Percentiles rank a stretch among this genome's conserved stretches.
phyloP scores from a whole-genome alignment of 2,329 filamentous ascomycete species.

The Epichloe hybrida region DNA sequence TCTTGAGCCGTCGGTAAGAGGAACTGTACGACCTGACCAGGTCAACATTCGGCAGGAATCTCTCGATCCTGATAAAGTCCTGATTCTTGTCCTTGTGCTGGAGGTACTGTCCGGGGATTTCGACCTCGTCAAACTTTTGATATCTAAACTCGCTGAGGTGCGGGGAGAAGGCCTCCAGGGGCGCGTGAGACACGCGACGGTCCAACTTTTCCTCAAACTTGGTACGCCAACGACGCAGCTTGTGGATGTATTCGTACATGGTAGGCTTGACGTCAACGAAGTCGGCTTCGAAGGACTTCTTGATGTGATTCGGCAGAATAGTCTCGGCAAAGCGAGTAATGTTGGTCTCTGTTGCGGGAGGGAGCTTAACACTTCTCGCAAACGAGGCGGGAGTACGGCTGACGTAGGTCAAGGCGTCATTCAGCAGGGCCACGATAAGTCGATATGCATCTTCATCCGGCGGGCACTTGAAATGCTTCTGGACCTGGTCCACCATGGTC shows the following conservation, averaged over 20 bases:
- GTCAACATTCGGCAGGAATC: conserved; percentile 90
- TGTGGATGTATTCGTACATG: conserved; percentile 98
- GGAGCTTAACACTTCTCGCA: conserved; percentile 81
- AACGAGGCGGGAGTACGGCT: conserved; percentile 77
- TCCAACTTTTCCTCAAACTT: conserved; percentile 98
- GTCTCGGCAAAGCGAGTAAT: conserved; percentile 95
- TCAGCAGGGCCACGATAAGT: conserved; percentile 91
- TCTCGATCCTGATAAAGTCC: conserved; percentile 93
- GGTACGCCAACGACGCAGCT: conserved; percentile 87
- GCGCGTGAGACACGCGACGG: conserved; percentile 57
- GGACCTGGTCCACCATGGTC: conserved; percentile 97
- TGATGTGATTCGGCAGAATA: conserved; percentile 85
- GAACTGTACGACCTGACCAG: conserved; percentile 81
- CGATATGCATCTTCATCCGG: conserved; percentile 96
- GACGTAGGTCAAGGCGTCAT: conserved; percentile 88
- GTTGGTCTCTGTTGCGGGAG: conserved; percentile 81
- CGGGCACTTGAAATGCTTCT: conserved; percentile 98
- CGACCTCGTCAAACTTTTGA: conserved; percentile 96
- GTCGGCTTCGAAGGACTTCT: conserved; percentile 93
- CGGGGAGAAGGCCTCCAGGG: conserved; percentile 79
- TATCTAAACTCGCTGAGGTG: conserved; percentile 94
- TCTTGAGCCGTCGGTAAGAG: conserved; percentile 85
- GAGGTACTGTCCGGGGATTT: conserved; percentile 92
- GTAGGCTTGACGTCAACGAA: conserved; percentile 92
- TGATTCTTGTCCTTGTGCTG: conserved; percentile 98